phyloP scores from a whole-genome alignment of 495 filamentous ascomycete genomes.

The Penicillium silybi region DNA sequence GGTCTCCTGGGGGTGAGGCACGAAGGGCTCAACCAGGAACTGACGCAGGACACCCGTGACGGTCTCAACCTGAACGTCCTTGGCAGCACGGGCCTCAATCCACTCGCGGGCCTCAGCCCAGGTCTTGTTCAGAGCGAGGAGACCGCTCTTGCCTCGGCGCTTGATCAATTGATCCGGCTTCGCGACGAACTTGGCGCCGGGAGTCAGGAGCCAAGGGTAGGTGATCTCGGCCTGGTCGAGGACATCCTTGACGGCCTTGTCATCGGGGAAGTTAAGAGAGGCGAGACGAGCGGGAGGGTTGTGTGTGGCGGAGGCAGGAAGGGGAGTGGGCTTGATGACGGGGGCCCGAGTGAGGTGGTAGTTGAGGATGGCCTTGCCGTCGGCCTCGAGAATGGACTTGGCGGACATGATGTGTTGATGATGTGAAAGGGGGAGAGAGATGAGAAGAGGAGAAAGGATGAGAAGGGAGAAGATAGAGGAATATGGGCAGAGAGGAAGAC shows the following conservation, averaged over 20 bases:
- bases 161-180: conserved; percentile 99
- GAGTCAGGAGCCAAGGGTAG: conserved; percentile 87
- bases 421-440: conserved; percentile 11
- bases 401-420: conserved; percentile 73
- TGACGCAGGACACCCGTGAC: conserved; percentile 82
- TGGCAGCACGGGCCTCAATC: conserved; percentile 88
- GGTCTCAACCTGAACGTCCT: conserved; percentile 88
- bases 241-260: conserved; percentile 73
- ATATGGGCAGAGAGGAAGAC: conserved; percentile 8
- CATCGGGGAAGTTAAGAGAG: conserved; percentile 89
- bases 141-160: conserved; percentile 95
- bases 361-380: conserved; percentile 99
- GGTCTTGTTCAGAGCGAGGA: conserved; percentile 94
- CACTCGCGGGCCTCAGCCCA: conserved; percentile 90
- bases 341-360: conserved; percentile 99
- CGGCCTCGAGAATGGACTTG: conserved; percentile 97
- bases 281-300: conserved; percentile 89
- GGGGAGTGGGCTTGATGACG: conserved; percentile 95
- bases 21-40: conserved; percentile 98
- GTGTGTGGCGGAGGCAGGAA: conserved; percentile 79
- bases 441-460: conserved; percentile 11
- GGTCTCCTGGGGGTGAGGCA: conserved; percentile 85
- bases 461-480: conserved; percentile 13
- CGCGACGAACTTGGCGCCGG: conserved; percentile 88
- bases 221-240: conserved; percentile 93